Conservation (phyloP, 805 yeast species). For the Ascoidea rubescens region DNA sequence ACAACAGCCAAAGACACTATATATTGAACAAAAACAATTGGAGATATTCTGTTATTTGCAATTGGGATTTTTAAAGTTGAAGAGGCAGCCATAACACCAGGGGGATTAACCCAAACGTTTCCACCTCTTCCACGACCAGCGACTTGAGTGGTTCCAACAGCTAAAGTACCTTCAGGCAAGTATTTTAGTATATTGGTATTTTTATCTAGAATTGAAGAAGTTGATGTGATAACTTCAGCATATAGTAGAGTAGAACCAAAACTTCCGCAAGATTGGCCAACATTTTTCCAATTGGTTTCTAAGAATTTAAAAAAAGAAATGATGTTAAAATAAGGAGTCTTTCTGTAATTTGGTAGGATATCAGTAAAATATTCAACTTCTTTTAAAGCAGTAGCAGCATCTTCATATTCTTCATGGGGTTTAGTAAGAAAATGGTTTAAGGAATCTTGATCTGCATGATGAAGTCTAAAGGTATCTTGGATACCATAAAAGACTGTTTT, state of each 20-base stretch:
- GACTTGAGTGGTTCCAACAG: constrained; percentile 71
- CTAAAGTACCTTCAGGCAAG: constrained; percentile 55
- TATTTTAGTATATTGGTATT: constrained; percentile 44
- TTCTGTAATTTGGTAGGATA: constrained; percentile 30
- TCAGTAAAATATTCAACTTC: constrained; percentile 33
- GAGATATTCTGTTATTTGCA: constrained; percentile 27
- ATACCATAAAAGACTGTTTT: constrained; percentile 33
- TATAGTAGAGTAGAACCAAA: constrained; percentile 59
- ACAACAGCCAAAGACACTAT: constrained; percentile 71
- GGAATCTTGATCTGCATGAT: constrained; percentile 6
- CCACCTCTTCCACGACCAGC: constrained; percentile 93
- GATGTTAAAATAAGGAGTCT: constrained; percentile 67
- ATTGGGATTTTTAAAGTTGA: constrained; percentile 50
- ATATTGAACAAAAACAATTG: constrained; percentile 80
- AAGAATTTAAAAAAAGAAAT: constrained; percentile 35
- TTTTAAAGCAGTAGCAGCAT: constrained; percentile 42
- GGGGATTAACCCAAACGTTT: constrained; percentile 89
- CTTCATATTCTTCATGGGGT: constrained; percentile 27
- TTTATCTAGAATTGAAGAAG: constrained; percentile 63
- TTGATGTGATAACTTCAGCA: constrained; percentile 85
- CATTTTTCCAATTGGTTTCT: constrained; percentile 17
- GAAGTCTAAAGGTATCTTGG: constrained; percentile 42
- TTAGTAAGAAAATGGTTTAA: constrained; percentile 11
- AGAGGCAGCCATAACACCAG: constrained; percentile 80
- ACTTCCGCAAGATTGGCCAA: constrained; percentile 15